Evolutionary conservation across 2,329 filamentous ascomycete genomes (phyloP).

Genomic region (Waltergamsia citrina): DNA sequence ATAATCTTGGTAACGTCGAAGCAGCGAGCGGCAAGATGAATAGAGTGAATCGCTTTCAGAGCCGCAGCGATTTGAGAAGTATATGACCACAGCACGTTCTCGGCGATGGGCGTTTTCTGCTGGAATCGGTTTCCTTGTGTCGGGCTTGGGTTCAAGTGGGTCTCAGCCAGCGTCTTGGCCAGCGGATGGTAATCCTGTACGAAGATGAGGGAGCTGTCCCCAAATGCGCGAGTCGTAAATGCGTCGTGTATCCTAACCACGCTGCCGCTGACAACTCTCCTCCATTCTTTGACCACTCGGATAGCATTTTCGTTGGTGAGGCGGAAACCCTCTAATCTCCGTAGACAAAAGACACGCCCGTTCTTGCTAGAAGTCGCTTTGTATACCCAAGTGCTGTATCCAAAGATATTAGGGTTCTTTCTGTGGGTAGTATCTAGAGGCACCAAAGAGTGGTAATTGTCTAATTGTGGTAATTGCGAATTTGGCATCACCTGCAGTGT

Average conservation of each 20-base stretch:
- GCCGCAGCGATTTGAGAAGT: conserved; percentile 86
- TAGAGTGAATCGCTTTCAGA: conserved; percentile 74
- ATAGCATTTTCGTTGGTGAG: conserved; percentile 86
- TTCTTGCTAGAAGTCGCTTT: conserved; percentile 87
- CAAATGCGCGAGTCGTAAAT: conserved; percentile 88
- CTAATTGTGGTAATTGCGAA: conserved; percentile 66
- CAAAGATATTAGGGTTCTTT: conserved; percentile 71
- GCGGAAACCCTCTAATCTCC: conserved; percentile 81
- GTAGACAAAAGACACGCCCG: conserved; percentile 77
- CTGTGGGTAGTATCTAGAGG: conserved; percentile 76
- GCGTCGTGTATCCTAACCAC: conserved; percentile 84
- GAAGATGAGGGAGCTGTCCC: conserved; percentile 88
- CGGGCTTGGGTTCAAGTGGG: conserved; percentile 39
- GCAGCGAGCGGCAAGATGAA: conserved; percentile 73
- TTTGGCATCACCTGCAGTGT: conserved; percentile 75
- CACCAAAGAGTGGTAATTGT: conserved; percentile 87
- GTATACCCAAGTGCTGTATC: conserved; percentile 89
- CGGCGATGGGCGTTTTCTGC: conserved; percentile 43
- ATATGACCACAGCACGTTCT: conserved; percentile 82
- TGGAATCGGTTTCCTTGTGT: conserved; percentile 33
- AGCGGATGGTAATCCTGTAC: conserved; percentile 90
- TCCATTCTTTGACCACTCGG: conserved; percentile 79
- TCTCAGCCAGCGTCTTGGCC: conserved; percentile 80
- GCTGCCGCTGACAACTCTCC: conserved; percentile 68
- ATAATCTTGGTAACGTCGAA: conserved; percentile 85